phyloP scores from a whole-genome alignment of 2,329 filamentous ascomycete species.

The Xylariales sp. region DNA sequence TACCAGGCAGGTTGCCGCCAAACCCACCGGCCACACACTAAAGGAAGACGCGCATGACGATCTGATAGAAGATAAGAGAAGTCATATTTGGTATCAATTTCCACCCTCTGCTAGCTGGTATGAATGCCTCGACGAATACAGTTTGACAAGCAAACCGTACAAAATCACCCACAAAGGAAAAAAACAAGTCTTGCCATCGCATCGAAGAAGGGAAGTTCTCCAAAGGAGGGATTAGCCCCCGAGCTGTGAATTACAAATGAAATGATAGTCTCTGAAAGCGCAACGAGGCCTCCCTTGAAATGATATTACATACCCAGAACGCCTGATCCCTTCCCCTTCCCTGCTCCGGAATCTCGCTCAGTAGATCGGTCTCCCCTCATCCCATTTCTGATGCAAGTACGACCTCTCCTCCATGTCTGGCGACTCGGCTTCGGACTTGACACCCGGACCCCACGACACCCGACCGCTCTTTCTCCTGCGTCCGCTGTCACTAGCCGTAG shows the following conservation, averaged over 20 bases:
- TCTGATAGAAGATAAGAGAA: neutral
- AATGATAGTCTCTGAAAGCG: too few species aligned
- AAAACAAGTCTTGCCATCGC: neutral
- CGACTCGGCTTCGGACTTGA: slow-evolving; percentile 29
- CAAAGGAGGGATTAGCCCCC: neutral
- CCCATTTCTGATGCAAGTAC: slow-evolving; percentile 31
- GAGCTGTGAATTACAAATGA: neutral
- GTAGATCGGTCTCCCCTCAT: slow-evolving; percentile 33
- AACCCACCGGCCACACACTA: too few species aligned
- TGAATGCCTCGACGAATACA: too few species aligned
- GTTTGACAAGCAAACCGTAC: too few species aligned
- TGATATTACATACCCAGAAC: too few species aligned
- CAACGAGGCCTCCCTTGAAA: too few species aligned
- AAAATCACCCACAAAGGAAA: neutral
- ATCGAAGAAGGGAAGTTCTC: neutral
- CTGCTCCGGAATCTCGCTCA: too few species aligned
- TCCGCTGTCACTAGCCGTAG: slow-evolving; percentile 40
- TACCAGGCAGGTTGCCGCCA: too few species aligned
- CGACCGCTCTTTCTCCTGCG: slow-evolving; percentile 48
- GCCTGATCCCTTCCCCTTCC: slow-evolving; percentile 1
- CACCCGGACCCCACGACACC: slow-evolving; percentile 40
- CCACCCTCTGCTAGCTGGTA: too few species aligned
- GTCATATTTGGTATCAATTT: neutral
- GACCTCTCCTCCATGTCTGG: slow-evolving; percentile 17
- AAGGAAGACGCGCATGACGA: too few species aligned